Evolutionary conservation across 805 yeast species (phyloP).

Genomic region (Debaryomyces prosopidis): DNA sequence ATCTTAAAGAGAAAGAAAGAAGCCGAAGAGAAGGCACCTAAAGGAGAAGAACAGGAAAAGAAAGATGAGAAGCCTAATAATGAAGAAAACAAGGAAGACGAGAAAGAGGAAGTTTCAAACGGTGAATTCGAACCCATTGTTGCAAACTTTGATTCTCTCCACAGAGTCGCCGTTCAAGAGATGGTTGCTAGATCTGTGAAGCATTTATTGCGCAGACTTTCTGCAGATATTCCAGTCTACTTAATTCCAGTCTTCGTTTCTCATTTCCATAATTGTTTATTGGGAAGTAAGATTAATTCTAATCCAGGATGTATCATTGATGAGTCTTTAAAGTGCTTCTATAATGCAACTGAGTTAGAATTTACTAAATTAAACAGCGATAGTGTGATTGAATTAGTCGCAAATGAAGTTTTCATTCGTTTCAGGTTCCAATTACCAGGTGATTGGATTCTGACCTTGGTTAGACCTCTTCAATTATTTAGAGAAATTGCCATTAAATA

Average conservation of each 20-base stretch:
- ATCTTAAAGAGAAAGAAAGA: slow-evolving; percentile 27
- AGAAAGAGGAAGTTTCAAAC: slow-evolving; percentile 25
- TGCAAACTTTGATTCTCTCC: slow-evolving; percentile 49
- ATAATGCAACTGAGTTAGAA: slow-evolving; percentile 37
- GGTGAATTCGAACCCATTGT: slow-evolving; percentile 44
- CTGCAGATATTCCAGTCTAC: slow-evolving; percentile 49
- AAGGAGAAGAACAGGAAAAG: slow-evolving; percentile 31
- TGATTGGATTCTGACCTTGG: slow-evolving; percentile 43
- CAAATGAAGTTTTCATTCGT: slow-evolving; percentile 56
- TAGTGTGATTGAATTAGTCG: slow-evolving; percentile 44
- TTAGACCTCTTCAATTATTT: slow-evolving; percentile 49
- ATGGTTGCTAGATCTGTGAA: slow-evolving; percentile 79
- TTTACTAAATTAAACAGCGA: slow-evolving; percentile 49
- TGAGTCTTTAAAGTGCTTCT: slow-evolving; percentile 41
- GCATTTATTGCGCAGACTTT: slow-evolving; percentile 60
- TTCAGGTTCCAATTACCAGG: slow-evolving; percentile 60
- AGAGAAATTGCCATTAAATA: slow-evolving; percentile 73
- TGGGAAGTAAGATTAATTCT: slow-evolving; percentile 51
- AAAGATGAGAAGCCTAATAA: slow-evolving; percentile 27
- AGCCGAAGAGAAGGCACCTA: slow-evolving; percentile 19
- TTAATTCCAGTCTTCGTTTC: slow-evolving; percentile 62
- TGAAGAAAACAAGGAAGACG: slow-evolving; percentile 24
- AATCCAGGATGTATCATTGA: slow-evolving; percentile 43
- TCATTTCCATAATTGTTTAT: slow-evolving; percentile 69
- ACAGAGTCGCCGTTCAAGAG: slow-evolving; percentile 55